Conservation (phyloP, 306 rosid genomes). For the Coriaria nepalensis region DNA sequence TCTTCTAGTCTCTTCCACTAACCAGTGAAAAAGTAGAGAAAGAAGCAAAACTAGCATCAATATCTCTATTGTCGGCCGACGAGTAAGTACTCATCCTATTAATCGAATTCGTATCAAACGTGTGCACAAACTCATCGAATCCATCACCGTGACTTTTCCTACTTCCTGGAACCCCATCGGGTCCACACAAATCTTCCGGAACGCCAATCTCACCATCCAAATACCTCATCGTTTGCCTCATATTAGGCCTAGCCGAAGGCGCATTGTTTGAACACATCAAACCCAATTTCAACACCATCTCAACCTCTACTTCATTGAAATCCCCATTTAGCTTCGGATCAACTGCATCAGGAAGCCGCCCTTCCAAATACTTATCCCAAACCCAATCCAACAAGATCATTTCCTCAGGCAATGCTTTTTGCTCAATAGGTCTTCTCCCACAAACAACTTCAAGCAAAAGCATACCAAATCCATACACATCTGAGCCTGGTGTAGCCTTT, state of each 20-base stretch:
- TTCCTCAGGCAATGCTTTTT: conserved; percentile 36
- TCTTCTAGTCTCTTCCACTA: conserved; percentile 27
- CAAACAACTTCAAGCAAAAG: conserved; percentile 58
- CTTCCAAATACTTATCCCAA: conserved; percentile 49
- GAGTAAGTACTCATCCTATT: conserved; percentile 33
- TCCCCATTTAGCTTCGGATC: conserved; percentile 36
- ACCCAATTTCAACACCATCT: conserved; percentile 51
- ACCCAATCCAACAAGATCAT: conserved; percentile 70
- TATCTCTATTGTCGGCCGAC: conserved; percentile 21
- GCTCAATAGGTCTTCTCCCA: conserved; percentile 70
- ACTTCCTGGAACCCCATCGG: conserved; percentile 12
- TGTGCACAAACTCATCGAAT: conserved; percentile 50
- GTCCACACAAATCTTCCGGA: conserved; percentile 26
- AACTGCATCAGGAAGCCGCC: conserved; percentile 33
- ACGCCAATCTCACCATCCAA: conserved; percentile 52
- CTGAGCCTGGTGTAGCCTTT: conserved; percentile 53
- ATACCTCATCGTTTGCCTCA: conserved; percentile 49
- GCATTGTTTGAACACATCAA: conserved; percentile 45
- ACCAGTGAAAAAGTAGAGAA: conserved; percentile 29
- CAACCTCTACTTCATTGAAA: conserved; percentile 30
- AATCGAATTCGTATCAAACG: conserved; percentile 49
- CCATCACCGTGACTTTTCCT: conserved; percentile 27
- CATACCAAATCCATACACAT: conserved; percentile 67
- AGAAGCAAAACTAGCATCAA: conserved; percentile 27
- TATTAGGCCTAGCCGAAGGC: conserved; percentile 37